phyloP scores from a whole-genome alignment of 192 early-diverging fungal genomes.

The Spizellomyces sp. region DNA sequence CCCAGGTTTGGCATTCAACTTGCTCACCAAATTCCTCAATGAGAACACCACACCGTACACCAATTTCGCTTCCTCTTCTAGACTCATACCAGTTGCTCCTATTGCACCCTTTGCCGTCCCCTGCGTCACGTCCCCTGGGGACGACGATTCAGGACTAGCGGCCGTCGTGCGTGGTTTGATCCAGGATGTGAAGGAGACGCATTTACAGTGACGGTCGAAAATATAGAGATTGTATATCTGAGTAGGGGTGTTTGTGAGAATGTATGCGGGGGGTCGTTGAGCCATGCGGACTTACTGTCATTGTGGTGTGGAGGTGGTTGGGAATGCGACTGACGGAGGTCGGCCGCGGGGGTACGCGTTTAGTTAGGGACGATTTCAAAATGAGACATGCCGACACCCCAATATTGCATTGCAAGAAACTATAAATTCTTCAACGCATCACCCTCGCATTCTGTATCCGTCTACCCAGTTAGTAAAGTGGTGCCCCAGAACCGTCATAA shows the following conservation, averaged over 20 bases:
- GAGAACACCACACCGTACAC: slow-evolving; percentile 96
- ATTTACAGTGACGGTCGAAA: slow-evolving; percentile 91
- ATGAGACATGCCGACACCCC: no score
- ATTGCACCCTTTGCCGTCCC: neutral
- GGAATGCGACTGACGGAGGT: no score
- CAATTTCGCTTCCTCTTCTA: slow-evolving; percentile 86
- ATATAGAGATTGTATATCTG: slow-evolving; percentile 86
- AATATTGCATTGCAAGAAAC: no score
- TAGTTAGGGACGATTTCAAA: no score
- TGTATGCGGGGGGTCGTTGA: neutral
- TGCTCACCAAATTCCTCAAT: slow-evolving; percentile 83
- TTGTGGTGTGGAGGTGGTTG: neutral
- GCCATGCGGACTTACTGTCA: neutral
- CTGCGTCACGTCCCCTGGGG: slow-evolving; percentile 39
- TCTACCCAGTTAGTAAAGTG: no score
- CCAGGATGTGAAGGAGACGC: slow-evolving; percentile 88
- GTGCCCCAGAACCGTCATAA: no score
- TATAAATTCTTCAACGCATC: no score
- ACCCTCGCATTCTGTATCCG: no score
- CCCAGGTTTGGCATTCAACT: slow-evolving; percentile 65
- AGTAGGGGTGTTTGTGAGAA: neutral
- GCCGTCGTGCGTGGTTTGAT: slow-evolving; percentile 41
- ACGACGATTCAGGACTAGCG: slow-evolving; percentile 28
- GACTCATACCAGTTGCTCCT: slow-evolving; percentile 15
- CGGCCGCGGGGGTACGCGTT: no score